A percentile compares a stretch with the other conserved stretches of the same genome.
Evolutionary conservation across 768 basidiomycete species (phyloP).

Genomic region (Cystobasidium onofrii): DNA sequence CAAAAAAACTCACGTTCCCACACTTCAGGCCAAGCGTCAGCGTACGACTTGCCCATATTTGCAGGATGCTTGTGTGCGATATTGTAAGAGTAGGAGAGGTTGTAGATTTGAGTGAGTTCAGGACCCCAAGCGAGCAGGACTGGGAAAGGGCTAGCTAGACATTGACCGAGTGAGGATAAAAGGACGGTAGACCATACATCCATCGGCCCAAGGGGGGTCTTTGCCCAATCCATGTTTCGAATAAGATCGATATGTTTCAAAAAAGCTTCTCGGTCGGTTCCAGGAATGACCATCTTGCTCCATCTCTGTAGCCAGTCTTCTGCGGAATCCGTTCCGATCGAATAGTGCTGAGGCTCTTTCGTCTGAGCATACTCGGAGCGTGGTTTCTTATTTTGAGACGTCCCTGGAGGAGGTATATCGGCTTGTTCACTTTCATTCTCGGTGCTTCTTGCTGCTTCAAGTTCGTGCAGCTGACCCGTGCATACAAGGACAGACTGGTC

Average conservation of each 20-base stretch:
- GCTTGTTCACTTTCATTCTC: too few species aligned
- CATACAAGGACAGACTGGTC: background rate
- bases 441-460: too few species aligned
- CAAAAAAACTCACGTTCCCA: background rate
- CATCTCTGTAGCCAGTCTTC: constrained; percentile 19
- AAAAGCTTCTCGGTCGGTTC: background rate
- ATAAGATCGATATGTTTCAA: constrained; percentile 1
- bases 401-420: background rate
- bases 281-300: constrained; percentile 8
- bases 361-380: background rate
- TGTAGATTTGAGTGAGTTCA: constrained; percentile 17
- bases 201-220: constrained; percentile 9
- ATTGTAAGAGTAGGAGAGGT: background rate
- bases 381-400: background rate
- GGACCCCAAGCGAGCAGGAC: constrained; percentile 23
- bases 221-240: background rate
- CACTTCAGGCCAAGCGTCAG: constrained; percentile 18
- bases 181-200: background rate
- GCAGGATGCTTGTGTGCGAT: constrained; percentile 15
- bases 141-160: constrained; percentile 20
- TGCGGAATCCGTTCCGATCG: background rate
- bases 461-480: background rate
- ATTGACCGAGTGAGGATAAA: constrained; percentile 11
- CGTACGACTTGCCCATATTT: constrained; percentile 5
- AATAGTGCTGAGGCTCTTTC: background rate